Base-by-base conservation (phyloP, 2,329 filamentous ascomycete genomes). In the Botryotinia globosa region DNA sequence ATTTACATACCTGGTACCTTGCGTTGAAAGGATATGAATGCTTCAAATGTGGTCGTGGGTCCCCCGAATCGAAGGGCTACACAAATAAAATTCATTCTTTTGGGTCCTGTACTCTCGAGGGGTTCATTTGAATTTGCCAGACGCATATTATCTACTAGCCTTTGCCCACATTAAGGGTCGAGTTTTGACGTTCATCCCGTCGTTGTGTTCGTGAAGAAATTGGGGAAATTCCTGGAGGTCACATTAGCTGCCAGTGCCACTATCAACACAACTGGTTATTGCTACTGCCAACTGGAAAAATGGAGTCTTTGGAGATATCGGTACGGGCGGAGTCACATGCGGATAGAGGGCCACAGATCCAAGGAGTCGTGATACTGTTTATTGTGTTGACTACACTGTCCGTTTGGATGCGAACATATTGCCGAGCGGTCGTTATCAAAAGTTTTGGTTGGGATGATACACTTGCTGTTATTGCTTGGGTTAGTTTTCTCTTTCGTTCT, bases 341-440 rank as follows among this genome's bases (percentile, higher is more conserved):
- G 14, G 18, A 74, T 39, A 75, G 78, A 74, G 77, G 75, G 45
- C 72, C 76, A 34, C 72, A 79, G 65, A 72, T 78, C 37, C 29
- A 83, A 29, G 79, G 82, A 18, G 80, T 84, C 70, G 74, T 82
- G 54, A 74, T 77, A 69, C 74, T 80, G 6, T 82, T 85, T 63
- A 58, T 84, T 25, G 71, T 81, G 8, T 62, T 84, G 14, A 80
- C 79, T 10, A 79, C 81, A 20, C 64, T 79, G 54, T 71, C 76
- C 14, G 74, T 80, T 34, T 44, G 64, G 20, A 34, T 78, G 29
- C 70, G 78, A 66, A 76, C 75, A 56, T 79, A 79, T 68, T 75
- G 73, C 64, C 73, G 78, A 44, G 72, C 71, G 12, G n/a, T 76
- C 18, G 39, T 78, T n/a, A 74, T 76, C 29, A 78, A 77, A 72